A percentile compares a stretch with the other conserved stretches of the same genome.
Conservation (phyloP, 345 rosid species). For the Rhizophora apiculata region DNA sequence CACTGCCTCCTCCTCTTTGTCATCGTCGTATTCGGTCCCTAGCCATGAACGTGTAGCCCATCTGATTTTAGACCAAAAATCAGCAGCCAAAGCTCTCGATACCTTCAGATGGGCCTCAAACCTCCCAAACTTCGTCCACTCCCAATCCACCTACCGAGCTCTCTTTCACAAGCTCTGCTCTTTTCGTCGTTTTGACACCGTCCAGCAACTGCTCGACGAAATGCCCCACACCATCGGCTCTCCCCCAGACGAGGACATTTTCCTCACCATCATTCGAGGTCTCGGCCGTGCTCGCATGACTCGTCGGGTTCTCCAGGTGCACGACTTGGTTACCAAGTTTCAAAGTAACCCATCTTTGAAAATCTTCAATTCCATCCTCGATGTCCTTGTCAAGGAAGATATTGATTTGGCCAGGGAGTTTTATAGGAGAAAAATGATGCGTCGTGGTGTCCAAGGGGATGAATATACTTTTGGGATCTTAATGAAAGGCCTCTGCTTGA, state of each 20-base stretch:
- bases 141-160: constrained; percentile 80
- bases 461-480: constrained; percentile 79
- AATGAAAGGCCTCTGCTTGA: constrained; percentile 89
- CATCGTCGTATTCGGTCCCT: constrained; percentile 32
- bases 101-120: constrained; percentile 78
- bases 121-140: constrained; percentile 58
- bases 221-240: constrained; percentile 60
- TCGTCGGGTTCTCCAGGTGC: constrained; percentile 45
- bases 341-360: constrained; percentile 56
- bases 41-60: constrained; percentile 55
- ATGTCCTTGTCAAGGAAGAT: constrained; percentile 77
- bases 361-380: constrained; percentile 62
- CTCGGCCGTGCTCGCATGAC: constrained; percentile 61
- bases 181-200: constrained; percentile 59
- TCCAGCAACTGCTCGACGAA: constrained; percentile 81
- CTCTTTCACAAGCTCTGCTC: constrained; percentile 52
- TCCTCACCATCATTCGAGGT: constrained; percentile 63
- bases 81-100: constrained; percentile 53
- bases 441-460: constrained; percentile 61
- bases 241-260: constrained; percentile 64
- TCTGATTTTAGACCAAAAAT: constrained; percentile 69
- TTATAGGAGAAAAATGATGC: constrained; percentile 75
- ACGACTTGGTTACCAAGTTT: constrained; percentile 51
- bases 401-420: constrained; percentile 82
- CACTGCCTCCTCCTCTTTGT: constrained; percentile 25